Percentiles rank a stretch among this genome's conserved stretches.
Conservation (phyloP, 2,329 filamentous ascomycete species). For the Gaeumannomyces tritici region DNA sequence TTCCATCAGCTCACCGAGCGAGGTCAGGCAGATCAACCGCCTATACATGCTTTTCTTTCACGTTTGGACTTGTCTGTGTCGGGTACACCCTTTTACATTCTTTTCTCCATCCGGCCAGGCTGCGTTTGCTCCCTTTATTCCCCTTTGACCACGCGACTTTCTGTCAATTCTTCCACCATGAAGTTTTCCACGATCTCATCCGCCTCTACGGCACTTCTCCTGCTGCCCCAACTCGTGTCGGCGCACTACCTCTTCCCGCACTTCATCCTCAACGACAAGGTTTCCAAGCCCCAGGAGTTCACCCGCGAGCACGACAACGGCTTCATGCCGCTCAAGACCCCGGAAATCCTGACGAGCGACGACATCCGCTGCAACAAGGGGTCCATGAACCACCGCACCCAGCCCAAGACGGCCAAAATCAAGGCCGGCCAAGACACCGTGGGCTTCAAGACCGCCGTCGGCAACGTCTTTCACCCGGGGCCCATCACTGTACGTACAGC, state of each 20-base stretch:
- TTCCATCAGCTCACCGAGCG: neutral
- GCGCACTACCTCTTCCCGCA: slow-evolving; percentile 21
- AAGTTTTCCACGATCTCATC: neutral
- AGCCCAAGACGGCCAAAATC: slow-evolving; percentile 13
- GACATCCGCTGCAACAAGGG: slow-evolving; percentile 20
- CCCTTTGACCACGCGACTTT: neutral
- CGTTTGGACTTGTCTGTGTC: neutral
- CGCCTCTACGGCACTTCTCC: neutral
- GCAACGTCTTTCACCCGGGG: slow-evolving; percentile 9
- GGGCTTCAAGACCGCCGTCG: slow-evolving; percentile 6
- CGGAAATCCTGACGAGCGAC: slow-evolving; percentile 14
- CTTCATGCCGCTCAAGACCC: slow-evolving; percentile 15
- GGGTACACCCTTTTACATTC: neutral
- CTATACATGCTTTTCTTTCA: neutral
- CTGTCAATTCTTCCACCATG: neutral
- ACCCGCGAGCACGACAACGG: slow-evolving; percentile 13
- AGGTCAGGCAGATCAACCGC: neutral
- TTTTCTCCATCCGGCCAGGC: neutral
- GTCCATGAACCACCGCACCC: slow-evolving; percentile 12
- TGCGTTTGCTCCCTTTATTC: neutral
- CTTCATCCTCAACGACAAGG: slow-evolving; percentile 13
- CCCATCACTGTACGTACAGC: slow-evolving; percentile 9
- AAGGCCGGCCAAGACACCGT: slow-evolving; percentile 13
- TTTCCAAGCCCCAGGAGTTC: slow-evolving; percentile 11
- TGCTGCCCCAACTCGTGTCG: slow-evolving; percentile 13